Conservation (phyloP, 2,329 filamentous ascomycete species). For the Alternaria novae-zelandiae region DNA sequence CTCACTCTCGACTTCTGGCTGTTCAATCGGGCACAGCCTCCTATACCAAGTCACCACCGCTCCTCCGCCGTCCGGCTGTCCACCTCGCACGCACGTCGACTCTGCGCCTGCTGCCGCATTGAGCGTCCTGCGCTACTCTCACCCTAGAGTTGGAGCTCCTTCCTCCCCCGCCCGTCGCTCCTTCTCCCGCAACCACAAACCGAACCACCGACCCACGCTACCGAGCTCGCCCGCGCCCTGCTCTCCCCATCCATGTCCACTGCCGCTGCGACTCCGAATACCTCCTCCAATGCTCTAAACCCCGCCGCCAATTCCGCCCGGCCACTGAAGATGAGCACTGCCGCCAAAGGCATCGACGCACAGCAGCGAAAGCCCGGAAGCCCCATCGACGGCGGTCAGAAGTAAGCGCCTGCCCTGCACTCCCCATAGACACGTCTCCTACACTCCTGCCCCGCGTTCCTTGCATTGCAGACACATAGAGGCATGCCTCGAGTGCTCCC, state of each 20-base stretch:
- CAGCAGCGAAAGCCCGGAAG: constrained; percentile 62
- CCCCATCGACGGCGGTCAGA: constrained; percentile 61
- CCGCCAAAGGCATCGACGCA: constrained; percentile 59
- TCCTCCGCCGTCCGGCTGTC: constrained; percentile 28
- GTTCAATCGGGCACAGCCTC: constrained; percentile 27
- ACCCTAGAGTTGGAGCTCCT: constrained; percentile 20
- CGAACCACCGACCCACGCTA: constrained; percentile 13
- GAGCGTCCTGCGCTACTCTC: constrained; percentile 33
- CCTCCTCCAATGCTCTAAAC: constrained; percentile 45
- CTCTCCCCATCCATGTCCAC: constrained; percentile 42
- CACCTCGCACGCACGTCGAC: constrained; percentile 13
- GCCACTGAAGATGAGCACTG: constrained; percentile 58
- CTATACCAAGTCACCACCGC: constrained; percentile 21
- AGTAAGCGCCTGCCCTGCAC: constrained; percentile 51
- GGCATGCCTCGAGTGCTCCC: constrained; percentile 25
- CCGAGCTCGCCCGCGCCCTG: constrained; percentile 21
- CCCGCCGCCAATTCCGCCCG: constrained; percentile 45
- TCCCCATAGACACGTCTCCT: background rate
- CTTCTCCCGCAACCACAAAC: constrained; percentile 17
- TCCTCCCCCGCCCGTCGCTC: constrained; percentile 22
- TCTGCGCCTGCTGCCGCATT: constrained; percentile 28
- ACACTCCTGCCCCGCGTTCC: background rate
- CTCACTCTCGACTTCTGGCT: constrained; percentile 26
- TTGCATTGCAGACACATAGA: background rate
- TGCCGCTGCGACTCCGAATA: constrained; percentile 37